A percentile compares a stretch with the other conserved stretches of the same genome.
These are phyloP conservation scores for Chrysoporthe deuterocubensis DNA, from an alignment of 2,329 filamentous ascomycete species.

Conservation along the genomic window DNA sequence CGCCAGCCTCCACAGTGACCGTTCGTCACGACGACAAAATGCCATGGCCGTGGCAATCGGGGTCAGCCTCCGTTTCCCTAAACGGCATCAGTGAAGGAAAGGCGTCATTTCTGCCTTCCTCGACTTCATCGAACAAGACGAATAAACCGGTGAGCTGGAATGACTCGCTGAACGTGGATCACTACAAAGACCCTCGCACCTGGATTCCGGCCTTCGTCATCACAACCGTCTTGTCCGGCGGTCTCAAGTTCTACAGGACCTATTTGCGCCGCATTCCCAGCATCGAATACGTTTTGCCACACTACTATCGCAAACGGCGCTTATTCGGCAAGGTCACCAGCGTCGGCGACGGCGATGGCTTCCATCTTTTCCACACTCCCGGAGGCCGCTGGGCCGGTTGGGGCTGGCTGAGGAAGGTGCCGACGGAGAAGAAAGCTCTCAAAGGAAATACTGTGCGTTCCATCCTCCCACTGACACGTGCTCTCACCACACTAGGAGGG, in stretches of 20 bases:
- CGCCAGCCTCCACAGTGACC: not conserved
- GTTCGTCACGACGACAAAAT: conserved; percentile 20
- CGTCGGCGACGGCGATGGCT: conserved; percentile 96
- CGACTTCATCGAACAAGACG: conserved; percentile 27
- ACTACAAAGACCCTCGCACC: conserved; percentile 58
- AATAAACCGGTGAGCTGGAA: conserved; percentile 43
- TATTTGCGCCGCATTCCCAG: conserved; percentile 86
- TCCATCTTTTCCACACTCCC: conserved; percentile 91
- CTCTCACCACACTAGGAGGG: not conserved
- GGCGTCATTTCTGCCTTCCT: conserved; percentile 4
- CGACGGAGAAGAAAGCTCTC: conserved; percentile 68
- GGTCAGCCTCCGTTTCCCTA: conserved; percentile 20
- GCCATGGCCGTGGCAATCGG: conserved; percentile 28
- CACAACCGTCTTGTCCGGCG: conserved; percentile 58
- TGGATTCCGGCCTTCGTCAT: conserved; percentile 58
- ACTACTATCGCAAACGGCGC: conserved; percentile 74
- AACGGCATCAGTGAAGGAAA: conserved; percentile 11
- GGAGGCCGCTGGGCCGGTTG: conserved; percentile 87
- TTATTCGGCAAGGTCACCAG: conserved; percentile 87
- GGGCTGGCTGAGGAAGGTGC: conserved; percentile 86
- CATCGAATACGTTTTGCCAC: conserved; percentile 73
- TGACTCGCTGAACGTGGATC: conserved; percentile 48
- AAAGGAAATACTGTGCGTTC: conserved; percentile 75
- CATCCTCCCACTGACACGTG: not conserved
- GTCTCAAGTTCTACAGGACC: conserved; percentile 67